A percentile compares a stretch with the other conserved stretches of the same genome.
Evolutionary conservation across 2,329 filamentous ascomycete species (phyloP).

Genomic region (Penicillium rolfsii): DNA sequence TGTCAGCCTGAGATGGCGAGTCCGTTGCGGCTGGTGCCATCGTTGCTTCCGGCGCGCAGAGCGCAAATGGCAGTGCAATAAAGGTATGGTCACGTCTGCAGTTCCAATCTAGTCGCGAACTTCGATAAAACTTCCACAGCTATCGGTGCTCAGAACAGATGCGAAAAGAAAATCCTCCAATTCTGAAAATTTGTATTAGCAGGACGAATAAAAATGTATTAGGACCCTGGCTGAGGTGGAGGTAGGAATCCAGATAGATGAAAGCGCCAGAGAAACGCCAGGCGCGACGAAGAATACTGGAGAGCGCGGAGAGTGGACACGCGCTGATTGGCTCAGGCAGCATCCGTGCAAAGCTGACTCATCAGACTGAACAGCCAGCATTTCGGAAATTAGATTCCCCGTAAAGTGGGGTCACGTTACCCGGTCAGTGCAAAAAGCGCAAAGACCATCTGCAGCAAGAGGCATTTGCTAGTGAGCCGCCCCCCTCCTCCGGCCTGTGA

Average conservation of each 20-base stretch:
- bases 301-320: constrained; percentile 34
- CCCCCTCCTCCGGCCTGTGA: constrained; percentile 13
- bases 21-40: constrained; percentile 50
- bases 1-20: constrained; percentile 50
- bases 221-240: constrained; percentile 1
- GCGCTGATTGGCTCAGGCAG: constrained; percentile 41
- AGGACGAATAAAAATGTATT: neutral
- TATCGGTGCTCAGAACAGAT: no score
- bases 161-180: neutral
- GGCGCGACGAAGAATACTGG: constrained; percentile 39
- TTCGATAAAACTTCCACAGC: neutral
- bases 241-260: constrained; percentile 16
- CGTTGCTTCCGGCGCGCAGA: constrained; percentile 30
- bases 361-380: constrained; percentile 16
- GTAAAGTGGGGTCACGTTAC: constrained; percentile 45
- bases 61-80: constrained; percentile 23
- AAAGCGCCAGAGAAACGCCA: constrained; percentile 24
- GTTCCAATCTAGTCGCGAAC: constrained; percentile 1
- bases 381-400: constrained; percentile 36
- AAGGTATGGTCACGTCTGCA: constrained; percentile 19
- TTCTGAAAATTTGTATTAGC: neutral
- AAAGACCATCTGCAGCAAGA: constrained; percentile 33
- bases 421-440: constrained; percentile 38
- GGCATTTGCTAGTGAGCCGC: constrained; percentile 16
- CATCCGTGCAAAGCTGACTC: constrained; percentile 28